These are phyloP conservation scores for Talaromyces ruber DNA, from an alignment of 495 filamentous ascomycete species.

Conservation along the genomic window DNA sequence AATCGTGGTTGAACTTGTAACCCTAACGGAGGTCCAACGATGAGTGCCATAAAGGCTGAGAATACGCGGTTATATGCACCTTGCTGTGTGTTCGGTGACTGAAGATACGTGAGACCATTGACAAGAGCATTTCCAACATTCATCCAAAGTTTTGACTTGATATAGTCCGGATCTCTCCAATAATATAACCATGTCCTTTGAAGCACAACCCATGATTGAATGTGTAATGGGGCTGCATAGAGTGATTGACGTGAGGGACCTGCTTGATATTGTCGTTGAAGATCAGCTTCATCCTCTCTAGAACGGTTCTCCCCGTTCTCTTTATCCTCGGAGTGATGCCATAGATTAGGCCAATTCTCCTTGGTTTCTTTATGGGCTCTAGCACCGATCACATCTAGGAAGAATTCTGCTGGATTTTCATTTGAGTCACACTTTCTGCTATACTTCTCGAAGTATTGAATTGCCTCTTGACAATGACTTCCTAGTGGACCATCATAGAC, in stretches of 20 bases:
- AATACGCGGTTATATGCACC: constrained; percentile 91
- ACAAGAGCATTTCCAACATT: constrained; percentile 51
- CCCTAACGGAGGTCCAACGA: constrained; percentile 69
- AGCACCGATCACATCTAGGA: constrained; percentile 84
- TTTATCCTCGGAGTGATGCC: constrained; percentile 51
- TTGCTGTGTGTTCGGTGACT: constrained; percentile 62
- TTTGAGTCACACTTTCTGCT: constrained; percentile 58
- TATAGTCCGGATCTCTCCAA: constrained; percentile 53
- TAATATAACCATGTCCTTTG: constrained; percentile 47
- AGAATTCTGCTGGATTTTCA: constrained; percentile 82
- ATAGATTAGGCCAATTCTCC: constrained; percentile 71
- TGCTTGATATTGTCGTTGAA: constrained; percentile 18
- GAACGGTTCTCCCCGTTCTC: constrained; percentile 59
- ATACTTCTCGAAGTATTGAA: constrained; percentile 68
- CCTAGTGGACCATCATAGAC: constrained; percentile 65
- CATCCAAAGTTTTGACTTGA: constrained; percentile 50
- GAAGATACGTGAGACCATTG: constrained; percentile 88
- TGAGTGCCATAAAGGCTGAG: constrained; percentile 79
- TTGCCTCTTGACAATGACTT: constrained; percentile 40
- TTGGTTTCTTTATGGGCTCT: constrained; percentile 66
- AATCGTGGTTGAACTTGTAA: constrained; percentile 75
- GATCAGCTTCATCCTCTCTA: constrained; percentile 57
- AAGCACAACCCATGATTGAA: constrained; percentile 45
- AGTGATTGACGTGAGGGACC: constrained; percentile 28
- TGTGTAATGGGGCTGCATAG: constrained; percentile 45